These are phyloP conservation scores for Ceratonia siliqua DNA, from an alignment of 306 rosid species.

Conservation along the genomic window DNA sequence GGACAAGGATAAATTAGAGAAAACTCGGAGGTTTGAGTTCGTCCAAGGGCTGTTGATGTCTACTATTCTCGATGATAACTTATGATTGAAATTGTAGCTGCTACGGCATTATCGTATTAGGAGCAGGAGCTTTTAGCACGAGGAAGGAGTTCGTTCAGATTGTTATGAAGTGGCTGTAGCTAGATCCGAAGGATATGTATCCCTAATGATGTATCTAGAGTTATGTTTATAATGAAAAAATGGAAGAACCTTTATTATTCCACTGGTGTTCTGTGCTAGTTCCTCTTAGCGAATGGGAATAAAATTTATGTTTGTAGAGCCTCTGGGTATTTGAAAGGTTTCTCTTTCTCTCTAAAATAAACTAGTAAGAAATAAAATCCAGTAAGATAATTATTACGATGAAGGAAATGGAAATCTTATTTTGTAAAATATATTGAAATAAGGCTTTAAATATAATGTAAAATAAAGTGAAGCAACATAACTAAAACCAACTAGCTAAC, in stretches of 20 bases:
- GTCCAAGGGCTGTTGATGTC: conserved; percentile 80
- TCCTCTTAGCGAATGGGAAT: conserved; percentile 25
- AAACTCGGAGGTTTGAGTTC: conserved; percentile 69
- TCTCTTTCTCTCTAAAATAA: neutral
- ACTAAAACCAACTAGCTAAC: too few species aligned
- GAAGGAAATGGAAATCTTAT: neutral
- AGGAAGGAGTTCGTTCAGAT: conserved; percentile 34
- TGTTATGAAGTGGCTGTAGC: conserved; percentile 42
- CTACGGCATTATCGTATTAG: conserved; percentile 28
- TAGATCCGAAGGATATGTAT: conserved; percentile 47
- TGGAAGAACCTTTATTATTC: conserved; percentile 37
- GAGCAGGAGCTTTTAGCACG: conserved; percentile 35
- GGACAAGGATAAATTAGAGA: conserved; percentile 67
- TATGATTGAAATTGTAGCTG: conserved; percentile 45
- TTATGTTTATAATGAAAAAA: conserved; percentile 48
- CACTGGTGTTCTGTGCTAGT: conserved; percentile 18
- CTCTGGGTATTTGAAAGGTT: neutral
- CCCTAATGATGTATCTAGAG: conserved; percentile 36
- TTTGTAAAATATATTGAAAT: too few species aligned
- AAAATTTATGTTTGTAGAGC: conserved; percentile 20
- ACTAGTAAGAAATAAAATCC: too few species aligned
- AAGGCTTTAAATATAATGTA: too few species aligned
- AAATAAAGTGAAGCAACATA: too few species aligned
- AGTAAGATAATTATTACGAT: neutral
- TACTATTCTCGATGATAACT: conserved; percentile 63